Percentiles rank a stretch among this genome's conserved stretches.
Evolutionary conservation across 2,329 filamentous ascomycete genomes (phyloP).

Genomic region (Talaromyces amestolkiae): DNA sequence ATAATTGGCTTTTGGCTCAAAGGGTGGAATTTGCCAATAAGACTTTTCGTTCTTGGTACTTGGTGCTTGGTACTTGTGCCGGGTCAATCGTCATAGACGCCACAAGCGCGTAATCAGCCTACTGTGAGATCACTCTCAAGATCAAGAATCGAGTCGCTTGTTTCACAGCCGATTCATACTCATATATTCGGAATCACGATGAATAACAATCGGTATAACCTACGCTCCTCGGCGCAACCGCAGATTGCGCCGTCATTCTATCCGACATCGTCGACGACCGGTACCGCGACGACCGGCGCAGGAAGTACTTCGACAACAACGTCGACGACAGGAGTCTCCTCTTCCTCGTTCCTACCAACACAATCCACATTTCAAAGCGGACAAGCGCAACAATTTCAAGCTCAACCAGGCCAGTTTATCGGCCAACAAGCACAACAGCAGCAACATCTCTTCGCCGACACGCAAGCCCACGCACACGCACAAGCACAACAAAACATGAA

Average conservation of each 20-base stretch:
- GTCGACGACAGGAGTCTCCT: not conserved
- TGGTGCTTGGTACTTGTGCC: not conserved
- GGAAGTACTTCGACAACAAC: not conserved
- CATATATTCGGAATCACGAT: not conserved
- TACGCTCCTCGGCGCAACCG: slow-evolving; percentile 15
- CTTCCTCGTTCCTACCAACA: not conserved
- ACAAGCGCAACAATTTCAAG: not conserved
- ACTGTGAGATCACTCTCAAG: not conserved
- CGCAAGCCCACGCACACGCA: not conserved
- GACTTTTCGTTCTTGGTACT: not conserved
- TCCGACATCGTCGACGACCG: slow-evolving; percentile 8
- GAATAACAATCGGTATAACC: slow-evolving; percentile 17
- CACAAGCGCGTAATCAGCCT: not conserved
- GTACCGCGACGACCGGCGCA: not conserved
- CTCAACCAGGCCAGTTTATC: not conserved
- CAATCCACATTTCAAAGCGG: not conserved
- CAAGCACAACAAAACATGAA: not conserved
- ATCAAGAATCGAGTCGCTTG: not conserved
- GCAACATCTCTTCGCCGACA: slow-evolving; percentile 1
- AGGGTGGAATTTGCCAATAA: not conserved
- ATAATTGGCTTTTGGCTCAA: not conserved
- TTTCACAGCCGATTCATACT: too few species aligned
- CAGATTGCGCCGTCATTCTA: slow-evolving; percentile 9
- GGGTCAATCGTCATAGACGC: not conserved
- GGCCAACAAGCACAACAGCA: slow-evolving; percentile 2